Conservation (phyloP, 305 asterid genomes). For the Fraxinus albicans region DNA sequence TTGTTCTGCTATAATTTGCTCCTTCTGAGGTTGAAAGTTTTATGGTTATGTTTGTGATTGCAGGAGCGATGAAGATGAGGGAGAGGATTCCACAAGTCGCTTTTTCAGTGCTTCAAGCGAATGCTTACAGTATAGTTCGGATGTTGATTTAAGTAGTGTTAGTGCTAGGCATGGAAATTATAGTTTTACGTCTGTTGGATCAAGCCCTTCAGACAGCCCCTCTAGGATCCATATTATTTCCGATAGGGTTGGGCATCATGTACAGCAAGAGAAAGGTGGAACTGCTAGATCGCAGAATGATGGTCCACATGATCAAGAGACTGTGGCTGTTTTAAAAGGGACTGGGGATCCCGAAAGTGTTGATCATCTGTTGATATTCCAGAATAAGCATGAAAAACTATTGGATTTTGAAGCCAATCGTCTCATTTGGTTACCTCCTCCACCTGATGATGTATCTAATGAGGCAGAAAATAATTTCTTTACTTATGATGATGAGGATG, state of each 20-base stretch:
- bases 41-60: conserved; percentile 22
- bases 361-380: conserved; percentile 37
- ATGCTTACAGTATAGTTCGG: conserved; percentile 62
- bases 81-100: conserved; percentile 56
- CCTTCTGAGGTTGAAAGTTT: background rate
- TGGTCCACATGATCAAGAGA: conserved; percentile 47
- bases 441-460: conserved; percentile 53
- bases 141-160: conserved; percentile 73
- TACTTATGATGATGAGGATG: conserved; percentile 78
- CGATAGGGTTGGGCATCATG: conserved; percentile 55
- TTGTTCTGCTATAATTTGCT: background rate
- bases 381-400: conserved; percentile 42
- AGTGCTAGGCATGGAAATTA: conserved; percentile 67
- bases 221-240: conserved; percentile 59
- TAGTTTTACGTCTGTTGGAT: conserved; percentile 62
- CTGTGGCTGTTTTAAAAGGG: conserved; percentile 51
- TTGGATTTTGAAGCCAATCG: conserved; percentile 74
- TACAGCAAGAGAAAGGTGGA: conserved; percentile 61
- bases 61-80: conserved; percentile 85
- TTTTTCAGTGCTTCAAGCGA: conserved; percentile 54
- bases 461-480: conserved; percentile 60
- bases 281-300: conserved; percentile 42
- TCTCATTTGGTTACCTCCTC: conserved; percentile 89
- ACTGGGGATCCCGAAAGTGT: conserved; percentile 40
- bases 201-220: conserved; percentile 85